phyloP scores from a whole-genome alignment of 179 eudicot species.

The Actinidia chinensis region DNA sequence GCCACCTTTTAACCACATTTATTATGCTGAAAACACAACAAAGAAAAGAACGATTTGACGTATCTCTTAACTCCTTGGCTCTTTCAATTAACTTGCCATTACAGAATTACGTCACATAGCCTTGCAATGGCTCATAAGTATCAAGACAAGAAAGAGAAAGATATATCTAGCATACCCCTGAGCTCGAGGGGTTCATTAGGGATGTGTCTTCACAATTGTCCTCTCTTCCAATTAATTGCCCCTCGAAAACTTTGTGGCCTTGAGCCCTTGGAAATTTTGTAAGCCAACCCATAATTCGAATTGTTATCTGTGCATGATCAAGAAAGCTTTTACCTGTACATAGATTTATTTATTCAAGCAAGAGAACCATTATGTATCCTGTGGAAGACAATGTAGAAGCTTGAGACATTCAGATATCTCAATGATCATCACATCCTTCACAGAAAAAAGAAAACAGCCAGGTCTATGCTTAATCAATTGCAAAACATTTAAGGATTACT shows the following conservation, averaged over 20 bases:
- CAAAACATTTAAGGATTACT: neutral
- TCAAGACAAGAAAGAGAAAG: neutral
- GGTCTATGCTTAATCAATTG: neutral
- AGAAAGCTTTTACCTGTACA: constrained; percentile 30
- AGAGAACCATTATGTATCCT: neutral
- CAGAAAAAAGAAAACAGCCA: neutral
- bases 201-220: constrained; percentile 52
- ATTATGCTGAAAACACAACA: neutral
- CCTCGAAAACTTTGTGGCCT: constrained; percentile 58
- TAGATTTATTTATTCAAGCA: constrained; percentile 12
- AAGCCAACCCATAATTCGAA: constrained; percentile 65
- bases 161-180: constrained; percentile 45
- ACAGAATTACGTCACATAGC: neutral
- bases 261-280: constrained; percentile 70
- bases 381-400: constrained; percentile 13
- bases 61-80: neutral
- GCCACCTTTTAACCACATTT: neutral
- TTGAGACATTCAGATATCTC: neutral
- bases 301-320: constrained; percentile 32
- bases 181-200: constrained; percentile 57
- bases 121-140: neutral
- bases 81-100: constrained; percentile 3
- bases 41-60: neutral
- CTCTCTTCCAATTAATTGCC: constrained; percentile 44
- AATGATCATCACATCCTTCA: neutral